These are phyloP conservation scores for Eucalyptus erythrocorys DNA, from an alignment of 345 rosid genomes.

Conservation along the genomic window DNA sequence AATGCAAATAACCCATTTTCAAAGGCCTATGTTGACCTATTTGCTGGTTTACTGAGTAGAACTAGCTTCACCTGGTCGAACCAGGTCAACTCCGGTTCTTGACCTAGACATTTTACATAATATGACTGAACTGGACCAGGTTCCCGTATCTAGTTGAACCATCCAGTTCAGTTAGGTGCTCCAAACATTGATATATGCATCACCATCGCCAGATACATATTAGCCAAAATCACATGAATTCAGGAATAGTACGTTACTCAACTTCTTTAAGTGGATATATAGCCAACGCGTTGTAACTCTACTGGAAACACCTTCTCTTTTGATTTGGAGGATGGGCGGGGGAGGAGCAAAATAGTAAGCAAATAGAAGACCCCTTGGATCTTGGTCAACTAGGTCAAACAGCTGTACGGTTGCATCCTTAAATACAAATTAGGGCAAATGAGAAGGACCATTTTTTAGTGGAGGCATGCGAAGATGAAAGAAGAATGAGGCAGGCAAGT, in stretches of 20 bases:
- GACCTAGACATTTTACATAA: background rate
- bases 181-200: background rate
- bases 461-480: background rate
- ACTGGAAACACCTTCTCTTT: background rate
- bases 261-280: background rate
- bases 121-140: background rate
- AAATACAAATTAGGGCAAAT: background rate
- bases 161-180: background rate
- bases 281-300: background rate
- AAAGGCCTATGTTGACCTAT: background rate
- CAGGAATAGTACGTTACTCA: background rate
- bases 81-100: background rate
- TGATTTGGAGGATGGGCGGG: background rate
- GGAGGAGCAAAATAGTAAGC: background rate
- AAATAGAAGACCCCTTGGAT: background rate
- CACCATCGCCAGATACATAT: background rate
- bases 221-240: background rate
- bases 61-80: too few species aligned
- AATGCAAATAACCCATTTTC: background rate
- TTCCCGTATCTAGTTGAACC: background rate
- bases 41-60: background rate
- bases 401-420: background rate
- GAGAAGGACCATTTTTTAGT: background rate
- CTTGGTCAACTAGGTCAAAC: background rate
- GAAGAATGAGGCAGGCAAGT: background rate